Evolutionary conservation across 257 asterid species (phyloP).

Genomic region (Solanum chiquidenum): DNA sequence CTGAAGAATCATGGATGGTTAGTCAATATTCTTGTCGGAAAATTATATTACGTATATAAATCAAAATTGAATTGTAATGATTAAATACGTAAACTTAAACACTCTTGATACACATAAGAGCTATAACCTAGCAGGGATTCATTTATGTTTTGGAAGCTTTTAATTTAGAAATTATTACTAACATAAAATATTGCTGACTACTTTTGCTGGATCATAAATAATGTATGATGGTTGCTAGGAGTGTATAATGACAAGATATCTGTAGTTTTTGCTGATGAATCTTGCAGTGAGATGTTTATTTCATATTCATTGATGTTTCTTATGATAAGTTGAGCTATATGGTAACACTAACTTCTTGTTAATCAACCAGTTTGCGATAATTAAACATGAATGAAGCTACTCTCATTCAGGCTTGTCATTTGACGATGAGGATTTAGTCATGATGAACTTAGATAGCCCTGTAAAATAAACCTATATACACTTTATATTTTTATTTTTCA

Average conservation of each 20-base stretch:
- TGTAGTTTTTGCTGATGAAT: not conserved
- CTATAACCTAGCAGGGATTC: constrained; percentile 30
- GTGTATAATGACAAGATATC: not conserved
- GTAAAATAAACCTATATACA: too few relatives aligned
- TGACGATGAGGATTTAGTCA: too few relatives aligned
- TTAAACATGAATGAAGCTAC: too few relatives aligned
- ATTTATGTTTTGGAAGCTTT: constrained; percentile 17
- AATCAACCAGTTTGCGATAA: too few relatives aligned
- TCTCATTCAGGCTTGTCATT: too few relatives aligned
- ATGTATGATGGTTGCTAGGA: not conserved
- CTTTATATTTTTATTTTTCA: not conserved
- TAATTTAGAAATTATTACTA: constrained; percentile 2
- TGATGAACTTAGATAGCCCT: too few relatives aligned
- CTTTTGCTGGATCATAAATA: not conserved
- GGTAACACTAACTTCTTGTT: too few relatives aligned
- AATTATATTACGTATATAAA: too few relatives aligned
- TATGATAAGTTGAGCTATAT: too few relatives aligned
- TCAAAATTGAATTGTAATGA: not conserved
- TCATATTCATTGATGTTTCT: not conserved
- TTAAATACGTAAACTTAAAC: constrained; percentile 6
- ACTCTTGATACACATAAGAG: too few relatives aligned
- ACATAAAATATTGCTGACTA: not conserved
- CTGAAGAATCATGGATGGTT: not conserved
- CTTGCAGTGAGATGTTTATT: not conserved
- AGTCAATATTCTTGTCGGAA: too few relatives aligned